phyloP scores from a whole-genome alignment of 2,329 filamentous ascomycete genomes.

The Colletotrichum lentis region DNA sequence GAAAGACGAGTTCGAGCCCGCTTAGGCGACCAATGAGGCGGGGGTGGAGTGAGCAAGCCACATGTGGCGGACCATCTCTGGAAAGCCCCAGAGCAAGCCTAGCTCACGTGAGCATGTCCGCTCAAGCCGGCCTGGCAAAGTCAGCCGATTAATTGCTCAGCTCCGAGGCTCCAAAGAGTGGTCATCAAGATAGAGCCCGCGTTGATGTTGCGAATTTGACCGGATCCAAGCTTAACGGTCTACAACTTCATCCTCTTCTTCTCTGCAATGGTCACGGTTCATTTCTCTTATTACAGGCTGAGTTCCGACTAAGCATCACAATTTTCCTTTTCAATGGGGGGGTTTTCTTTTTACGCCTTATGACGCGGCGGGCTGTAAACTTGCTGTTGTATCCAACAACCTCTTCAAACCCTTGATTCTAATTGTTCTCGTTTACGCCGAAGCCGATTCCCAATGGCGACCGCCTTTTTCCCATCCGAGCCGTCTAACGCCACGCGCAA shows the following conservation, averaged over 20 bases:
- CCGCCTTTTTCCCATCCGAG: background rate
- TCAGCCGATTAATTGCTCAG: background rate
- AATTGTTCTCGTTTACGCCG: slow-evolving; percentile 37
- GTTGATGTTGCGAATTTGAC: background rate
- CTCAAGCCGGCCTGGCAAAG: background rate
- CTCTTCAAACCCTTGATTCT: background rate
- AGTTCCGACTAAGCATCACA: background rate
- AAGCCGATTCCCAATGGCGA: slow-evolving; percentile 19
- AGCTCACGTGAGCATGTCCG: slow-evolving; percentile 19
- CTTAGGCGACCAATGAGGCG: slow-evolving; percentile 50
- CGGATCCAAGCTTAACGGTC: background rate
- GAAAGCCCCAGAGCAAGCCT: slow-evolving; percentile 18
- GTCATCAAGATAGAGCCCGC: background rate
- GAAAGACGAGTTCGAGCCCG: slow-evolving; percentile 47
- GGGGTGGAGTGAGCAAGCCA: slow-evolving; percentile 9
- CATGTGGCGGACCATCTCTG: slow-evolving; percentile 8
- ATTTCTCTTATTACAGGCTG: background rate
- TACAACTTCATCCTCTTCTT: background rate
- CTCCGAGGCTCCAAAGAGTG: background rate
- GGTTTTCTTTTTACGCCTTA: background rate
- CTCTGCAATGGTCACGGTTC: background rate
- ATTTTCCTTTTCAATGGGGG: too few relatives aligned
- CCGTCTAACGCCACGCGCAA: slow-evolving; percentile 13
- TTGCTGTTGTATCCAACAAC: background rate
- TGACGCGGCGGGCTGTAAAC: background rate